A percentile compares a stretch with the other conserved stretches of the same genome.
Conservation (phyloP, 345 rosid genomes). For the Arabidopsis suecica region DNA sequence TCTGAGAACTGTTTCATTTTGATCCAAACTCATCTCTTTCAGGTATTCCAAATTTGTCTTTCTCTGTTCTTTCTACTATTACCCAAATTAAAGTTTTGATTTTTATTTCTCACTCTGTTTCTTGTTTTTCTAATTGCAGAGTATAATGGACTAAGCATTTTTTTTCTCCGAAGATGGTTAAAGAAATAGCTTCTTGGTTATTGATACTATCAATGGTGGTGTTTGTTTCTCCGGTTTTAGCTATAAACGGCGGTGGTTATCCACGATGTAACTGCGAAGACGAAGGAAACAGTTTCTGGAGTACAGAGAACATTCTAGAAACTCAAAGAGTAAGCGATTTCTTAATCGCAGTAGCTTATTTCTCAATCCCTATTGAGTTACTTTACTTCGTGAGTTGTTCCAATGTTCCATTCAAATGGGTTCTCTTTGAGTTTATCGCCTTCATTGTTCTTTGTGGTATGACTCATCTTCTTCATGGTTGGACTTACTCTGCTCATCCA, state of each 20-base stretch:
- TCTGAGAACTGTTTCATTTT: slow-evolving; percentile 48
- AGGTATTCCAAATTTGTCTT: slow-evolving; percentile 41
- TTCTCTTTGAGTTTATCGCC: slow-evolving; percentile 87
- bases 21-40: slow-evolving; percentile 44
- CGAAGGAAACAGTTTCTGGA: slow-evolving; percentile 83
- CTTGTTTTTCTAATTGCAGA: slow-evolving; percentile 6
- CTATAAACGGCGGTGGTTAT: slow-evolving; percentile 60
- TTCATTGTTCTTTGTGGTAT: slow-evolving; percentile 97
- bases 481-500: slow-evolving; percentile 83
- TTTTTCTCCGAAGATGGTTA: slow-evolving; percentile 2
- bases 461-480: slow-evolving; percentile 96
- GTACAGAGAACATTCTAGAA: slow-evolving; percentile 76
- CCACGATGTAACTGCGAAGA: slow-evolving; percentile 87
- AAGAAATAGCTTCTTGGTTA: slow-evolving; percentile 44
- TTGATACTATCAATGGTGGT: slow-evolving; percentile 54
- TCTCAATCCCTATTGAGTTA: slow-evolving; percentile 92
- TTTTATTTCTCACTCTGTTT: background rate
- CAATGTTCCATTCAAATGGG: slow-evolving; percentile 96
- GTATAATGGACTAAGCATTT: slow-evolving; percentile 27
- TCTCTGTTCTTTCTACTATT: slow-evolving; percentile 21
- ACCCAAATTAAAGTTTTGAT: background rate
- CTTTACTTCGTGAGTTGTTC: slow-evolving; percentile 97
- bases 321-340: slow-evolving; percentile 89
- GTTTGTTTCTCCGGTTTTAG: slow-evolving; percentile 49
- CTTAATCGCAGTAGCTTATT: slow-evolving; percentile 93